Base-by-base conservation (phyloP, 306 rosid species). In the Prosopis cineraria region DNA sequence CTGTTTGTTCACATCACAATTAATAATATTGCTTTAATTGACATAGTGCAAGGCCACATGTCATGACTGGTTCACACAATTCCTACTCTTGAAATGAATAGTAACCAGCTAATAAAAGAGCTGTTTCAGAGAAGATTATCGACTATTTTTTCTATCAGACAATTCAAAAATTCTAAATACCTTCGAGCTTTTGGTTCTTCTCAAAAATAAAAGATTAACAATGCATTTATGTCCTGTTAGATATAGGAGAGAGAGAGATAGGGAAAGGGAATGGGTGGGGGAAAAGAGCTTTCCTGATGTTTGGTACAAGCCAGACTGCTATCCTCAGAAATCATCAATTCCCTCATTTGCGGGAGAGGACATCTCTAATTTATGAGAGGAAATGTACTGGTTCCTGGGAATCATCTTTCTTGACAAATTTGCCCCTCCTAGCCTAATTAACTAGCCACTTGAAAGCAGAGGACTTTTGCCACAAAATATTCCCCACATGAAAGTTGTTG, bases 151-250 rank as follows among this genome's bases (percentile, higher is more conserved):
- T 50, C 66, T 24, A 9, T 58, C 24, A 70, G 63, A 43, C 40
- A 45, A 71, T 50, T 34, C 22, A 59, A 20, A 56, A 22, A 3
- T 44, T 59, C 24, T 12, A 50, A 30, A 59, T 16, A 33, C 16
- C 77, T 60, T 34, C 25, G 30, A 60, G 41, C 10, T 34, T 45
- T 48, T 10, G 39, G 72, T 36, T 59, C 74, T 69, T 43, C 14
- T 59, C 22, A 44, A 58, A 68, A 73, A 68, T 58, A 52, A 31
- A 55, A 43, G 68, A 30, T 60, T 30, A 24, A 3, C 33, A 78
- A 45, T 33, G 53, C 33, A 24, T 19, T 48, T 48, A 45, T 16
- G n/a, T n/a, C n/a, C 7, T 45, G 52, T 45, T 14, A 45, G n/a
- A 10, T 45, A 10, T n/a, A 2, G 16, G n/a, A 14, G n/a, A 45